phyloP scores from a whole-genome alignment of 2,329 filamentous ascomycete genomes.

The Phyllosticta capitalensis region DNA sequence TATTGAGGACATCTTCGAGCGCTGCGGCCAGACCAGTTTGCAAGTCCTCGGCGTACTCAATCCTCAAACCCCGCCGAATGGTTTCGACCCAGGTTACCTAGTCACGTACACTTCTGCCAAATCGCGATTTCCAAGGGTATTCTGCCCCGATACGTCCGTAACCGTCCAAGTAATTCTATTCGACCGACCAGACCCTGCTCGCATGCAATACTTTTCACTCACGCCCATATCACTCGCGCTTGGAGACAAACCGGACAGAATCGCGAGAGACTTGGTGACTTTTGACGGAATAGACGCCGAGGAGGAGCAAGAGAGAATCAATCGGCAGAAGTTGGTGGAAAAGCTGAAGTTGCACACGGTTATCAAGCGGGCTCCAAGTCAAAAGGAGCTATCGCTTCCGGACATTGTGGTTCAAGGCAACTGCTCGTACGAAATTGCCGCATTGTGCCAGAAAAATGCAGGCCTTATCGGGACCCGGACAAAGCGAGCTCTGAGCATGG shows the following conservation, averaged over 20 bases:
- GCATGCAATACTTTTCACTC: slow-evolving; percentile 95
- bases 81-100: slow-evolving; percentile 54
- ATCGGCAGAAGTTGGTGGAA: slow-evolving; percentile 60
- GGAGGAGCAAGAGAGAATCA: slow-evolving; percentile 57
- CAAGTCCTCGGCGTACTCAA: slow-evolving; percentile 83
- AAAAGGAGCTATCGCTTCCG: slow-evolving; percentile 71
- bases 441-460: slow-evolving; percentile 79
- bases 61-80: slow-evolving; percentile 36
- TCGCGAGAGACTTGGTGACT: slow-evolving; percentile 30
- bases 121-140: slow-evolving; percentile 57
- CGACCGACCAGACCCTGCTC: slow-evolving; percentile 70
- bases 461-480: slow-evolving; percentile 71
- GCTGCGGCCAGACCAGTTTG: slow-evolving; percentile 75
- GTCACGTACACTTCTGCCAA: slow-evolving; percentile 46
- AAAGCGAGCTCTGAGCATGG: slow-evolving; percentile 81
- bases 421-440: slow-evolving; percentile 83
- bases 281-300: slow-evolving; percentile 57
- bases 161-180: slow-evolving; percentile 85
- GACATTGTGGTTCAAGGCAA: slow-evolving; percentile 90
- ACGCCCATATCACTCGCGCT: slow-evolving; percentile 81
- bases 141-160: slow-evolving; percentile 57
- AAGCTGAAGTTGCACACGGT: slow-evolving; percentile 88
- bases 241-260: slow-evolving; percentile 45
- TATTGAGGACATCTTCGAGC: slow-evolving; percentile 67
- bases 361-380: slow-evolving; percentile 61